A percentile compares a stretch with the other conserved stretches of the same genome.
Evolutionary conservation across 75 land plant species (phyloP).

Genomic region (Selaginella moellendorffii): DNA sequence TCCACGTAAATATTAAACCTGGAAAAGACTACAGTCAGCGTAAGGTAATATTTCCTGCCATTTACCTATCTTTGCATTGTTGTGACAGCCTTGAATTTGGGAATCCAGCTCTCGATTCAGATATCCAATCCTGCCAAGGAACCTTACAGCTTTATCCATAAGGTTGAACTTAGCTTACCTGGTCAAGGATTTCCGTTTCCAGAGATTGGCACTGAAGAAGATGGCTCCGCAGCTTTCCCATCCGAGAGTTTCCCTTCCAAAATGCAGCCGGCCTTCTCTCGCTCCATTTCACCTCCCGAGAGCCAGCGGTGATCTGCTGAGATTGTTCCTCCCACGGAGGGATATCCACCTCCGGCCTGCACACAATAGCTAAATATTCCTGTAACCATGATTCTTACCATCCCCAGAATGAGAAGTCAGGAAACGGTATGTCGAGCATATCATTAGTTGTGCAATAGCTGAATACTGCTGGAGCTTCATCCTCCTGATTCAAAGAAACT

Average conservation of each 20-base stretch:
- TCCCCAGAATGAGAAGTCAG: not conserved
- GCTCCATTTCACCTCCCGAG: not conserved
- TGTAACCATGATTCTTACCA: too few species aligned
- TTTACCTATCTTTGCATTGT: not conserved
- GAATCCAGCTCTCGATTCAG: not conserved
- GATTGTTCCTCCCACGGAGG: not conserved
- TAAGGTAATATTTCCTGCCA: not conserved
- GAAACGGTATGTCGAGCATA: not conserved
- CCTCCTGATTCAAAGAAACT: too few species aligned
- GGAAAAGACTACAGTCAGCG: not conserved
- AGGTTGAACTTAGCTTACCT: not conserved
- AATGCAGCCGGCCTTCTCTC: not conserved
- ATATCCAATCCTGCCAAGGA: not conserved
- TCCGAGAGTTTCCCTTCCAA: not conserved
- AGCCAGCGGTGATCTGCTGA: not conserved
- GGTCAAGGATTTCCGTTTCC: not conserved
- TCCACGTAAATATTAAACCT: conserved; percentile 5
- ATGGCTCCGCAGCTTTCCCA: not conserved
- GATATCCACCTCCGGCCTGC: not conserved
- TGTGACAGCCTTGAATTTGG: not conserved
- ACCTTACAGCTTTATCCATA: not conserved
- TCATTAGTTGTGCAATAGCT: not conserved
- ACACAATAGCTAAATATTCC: too few species aligned
- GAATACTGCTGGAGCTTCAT: too few species aligned
- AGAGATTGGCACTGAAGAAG: not conserved